These are phyloP conservation scores for Myxozyma nipponensis DNA, from an alignment of 805 yeast genomes.

Conservation along the genomic window DNA sequence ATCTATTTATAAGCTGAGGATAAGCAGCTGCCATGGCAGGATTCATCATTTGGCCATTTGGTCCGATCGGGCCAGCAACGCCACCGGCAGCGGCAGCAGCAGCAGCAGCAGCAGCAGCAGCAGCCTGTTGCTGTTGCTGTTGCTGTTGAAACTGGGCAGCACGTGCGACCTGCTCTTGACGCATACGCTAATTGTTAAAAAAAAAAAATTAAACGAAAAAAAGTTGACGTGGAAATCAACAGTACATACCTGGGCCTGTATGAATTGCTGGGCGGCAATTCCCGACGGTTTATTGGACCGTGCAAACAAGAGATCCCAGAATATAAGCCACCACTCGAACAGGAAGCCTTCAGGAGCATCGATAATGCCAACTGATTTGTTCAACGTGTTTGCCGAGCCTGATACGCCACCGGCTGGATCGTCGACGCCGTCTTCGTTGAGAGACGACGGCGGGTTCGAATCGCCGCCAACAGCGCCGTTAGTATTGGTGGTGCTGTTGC, in stretches of 20 bases:
- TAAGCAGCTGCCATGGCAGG: conserved; percentile 14
- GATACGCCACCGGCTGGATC: background rate
- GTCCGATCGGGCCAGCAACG: conserved; percentile 15
- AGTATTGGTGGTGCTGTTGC: conserved; percentile 2
- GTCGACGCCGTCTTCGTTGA: background rate
- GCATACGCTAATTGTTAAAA: conserved; percentile 39
- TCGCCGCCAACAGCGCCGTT: conserved; percentile 1
- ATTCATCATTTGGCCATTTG: conserved; percentile 27
- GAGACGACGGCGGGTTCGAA: background rate
- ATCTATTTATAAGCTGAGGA: conserved; percentile 13
- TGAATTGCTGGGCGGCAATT: conserved; percentile 64
- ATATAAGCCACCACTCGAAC: conserved; percentile 94
- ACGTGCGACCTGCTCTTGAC: conserved; percentile 43
- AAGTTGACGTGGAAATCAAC: background rate
- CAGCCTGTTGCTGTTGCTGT: conserved; percentile 36
- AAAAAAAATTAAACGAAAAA: background rate
- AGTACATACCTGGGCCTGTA: conserved; percentile 42
- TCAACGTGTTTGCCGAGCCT: conserved; percentile 3
- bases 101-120: background rate
- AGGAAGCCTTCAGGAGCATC: conserved; percentile 86
- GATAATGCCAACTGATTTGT: conserved; percentile 38
- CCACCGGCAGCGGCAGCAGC: background rate
- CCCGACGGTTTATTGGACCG: conserved; percentile 59
- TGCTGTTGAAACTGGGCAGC: conserved; percentile 39
- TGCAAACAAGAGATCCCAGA: conserved; percentile 90